Conservation (phyloP, 2,329 filamentous ascomycete species). For the Xylaria sp. region DNA sequence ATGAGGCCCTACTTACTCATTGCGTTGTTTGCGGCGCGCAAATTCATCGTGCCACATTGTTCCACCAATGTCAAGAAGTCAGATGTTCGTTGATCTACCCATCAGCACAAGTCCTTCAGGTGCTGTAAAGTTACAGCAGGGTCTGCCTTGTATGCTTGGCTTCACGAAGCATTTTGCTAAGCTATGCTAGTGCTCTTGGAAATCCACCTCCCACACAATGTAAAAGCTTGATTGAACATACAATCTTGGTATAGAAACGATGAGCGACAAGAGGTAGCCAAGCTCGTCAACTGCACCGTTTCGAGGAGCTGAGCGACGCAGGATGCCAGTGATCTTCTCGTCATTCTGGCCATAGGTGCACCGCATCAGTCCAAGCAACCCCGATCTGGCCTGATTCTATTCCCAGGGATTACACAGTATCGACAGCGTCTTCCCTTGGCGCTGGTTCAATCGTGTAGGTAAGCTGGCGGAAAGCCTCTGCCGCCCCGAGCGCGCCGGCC, state of each 20-base stretch:
- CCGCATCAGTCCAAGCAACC: not conserved
- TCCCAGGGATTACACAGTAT: not conserved
- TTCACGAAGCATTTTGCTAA: too few species aligned
- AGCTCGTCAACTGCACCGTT: not conserved
- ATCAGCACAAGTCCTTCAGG: not conserved
- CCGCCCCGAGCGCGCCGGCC: not conserved
- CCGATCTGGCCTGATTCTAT: not conserved
- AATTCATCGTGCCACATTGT: slow-evolving; percentile 1
- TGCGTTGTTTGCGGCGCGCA: not conserved
- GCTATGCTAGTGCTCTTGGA: not conserved
- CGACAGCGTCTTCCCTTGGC: slow-evolving; percentile 5
- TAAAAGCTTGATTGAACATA: slow-evolving; percentile 22
- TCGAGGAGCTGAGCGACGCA: not conserved
- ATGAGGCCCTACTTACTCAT: too few species aligned
- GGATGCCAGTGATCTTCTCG: not conserved
- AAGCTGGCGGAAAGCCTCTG: slow-evolving; percentile 5
- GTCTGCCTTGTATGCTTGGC: too few species aligned
- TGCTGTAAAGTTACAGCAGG: not conserved
- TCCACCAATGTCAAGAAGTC: not conserved
- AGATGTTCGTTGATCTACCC: not conserved
- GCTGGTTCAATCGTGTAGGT: not conserved
- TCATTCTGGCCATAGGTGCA: not conserved
- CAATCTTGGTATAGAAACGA: not conserved
- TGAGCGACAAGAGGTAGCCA: not conserved
- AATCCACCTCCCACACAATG: slow-evolving; percentile 7